These are phyloP conservation scores for Aegilops sharonensis DNA, from an alignment of 176 grass and related monocot genomes.

Conservation along the genomic window DNA sequence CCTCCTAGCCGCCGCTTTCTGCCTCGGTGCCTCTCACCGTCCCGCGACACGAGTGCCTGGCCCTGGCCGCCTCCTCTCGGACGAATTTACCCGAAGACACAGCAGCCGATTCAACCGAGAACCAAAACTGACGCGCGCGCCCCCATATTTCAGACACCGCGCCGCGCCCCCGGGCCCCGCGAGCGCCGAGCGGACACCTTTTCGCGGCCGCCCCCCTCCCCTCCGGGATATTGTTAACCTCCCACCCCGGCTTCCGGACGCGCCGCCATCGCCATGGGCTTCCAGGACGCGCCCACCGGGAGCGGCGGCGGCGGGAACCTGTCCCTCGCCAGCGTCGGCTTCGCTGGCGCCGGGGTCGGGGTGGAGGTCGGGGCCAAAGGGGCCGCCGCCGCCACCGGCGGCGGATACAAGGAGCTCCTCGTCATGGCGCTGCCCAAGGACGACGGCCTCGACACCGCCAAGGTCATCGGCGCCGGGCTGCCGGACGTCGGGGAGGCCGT, in stretches of 20 bases:
- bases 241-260: not conserved
- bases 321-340: slow-evolving; percentile 40
- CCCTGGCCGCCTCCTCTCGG: too few species aligned
- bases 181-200: not conserved
- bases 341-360: slow-evolving; percentile 8
- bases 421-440: slow-evolving; percentile 46
- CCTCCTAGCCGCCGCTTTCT: too few species aligned
- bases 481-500: slow-evolving; percentile 39
- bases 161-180: too few species aligned
- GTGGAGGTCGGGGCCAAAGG: not conserved
- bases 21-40: too few species aligned
- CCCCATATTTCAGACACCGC: not conserved
- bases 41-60: too few species aligned
- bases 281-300: slow-evolving; percentile 8
- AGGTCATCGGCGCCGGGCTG: slow-evolving; percentile 36
- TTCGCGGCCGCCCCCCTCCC: not conserved
- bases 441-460: slow-evolving; percentile 40
- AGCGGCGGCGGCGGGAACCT: slow-evolving; percentile 14
- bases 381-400: not conserved
- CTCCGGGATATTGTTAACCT: not conserved
- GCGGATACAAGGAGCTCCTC: slow-evolving; percentile 47
- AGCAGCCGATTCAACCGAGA: not conserved
- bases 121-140: not conserved
- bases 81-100: too few species aligned
- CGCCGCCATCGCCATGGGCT: slow-evolving; percentile 36